These are phyloP conservation scores for Pseudopyrenochaeta lycopersici DNA, from an alignment of 2,329 filamentous ascomycete species.

Conservation along the genomic window DNA sequence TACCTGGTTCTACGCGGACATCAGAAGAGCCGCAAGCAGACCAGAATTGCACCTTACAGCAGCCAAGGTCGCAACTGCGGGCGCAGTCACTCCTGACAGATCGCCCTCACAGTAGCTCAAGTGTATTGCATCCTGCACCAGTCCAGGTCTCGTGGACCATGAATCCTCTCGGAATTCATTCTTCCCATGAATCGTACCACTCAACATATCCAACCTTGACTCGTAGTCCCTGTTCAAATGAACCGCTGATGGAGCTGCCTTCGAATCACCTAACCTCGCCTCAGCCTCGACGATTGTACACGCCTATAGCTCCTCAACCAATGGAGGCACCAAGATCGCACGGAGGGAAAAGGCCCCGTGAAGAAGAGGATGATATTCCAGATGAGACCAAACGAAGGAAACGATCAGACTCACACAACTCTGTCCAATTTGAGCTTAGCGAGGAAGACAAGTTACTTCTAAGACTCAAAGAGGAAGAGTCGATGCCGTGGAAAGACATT, in stretches of 20 bases:
- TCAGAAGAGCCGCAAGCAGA: constrained; percentile 32
- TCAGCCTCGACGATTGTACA: constrained; percentile 53
- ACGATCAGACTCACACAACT: constrained; percentile 48
- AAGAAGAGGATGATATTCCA: constrained; percentile 47
- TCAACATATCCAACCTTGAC: constrained; percentile 29
- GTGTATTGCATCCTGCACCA: constrained; percentile 50
- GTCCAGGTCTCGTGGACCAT: constrained; percentile 51
- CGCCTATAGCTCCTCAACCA: constrained; percentile 56
- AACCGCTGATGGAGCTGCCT: constrained; percentile 39
- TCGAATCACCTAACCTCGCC: constrained; percentile 42
- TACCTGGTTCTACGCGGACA: constrained; percentile 25
- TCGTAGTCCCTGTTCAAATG: constrained; percentile 44
- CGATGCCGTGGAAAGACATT: constrained; percentile 65
- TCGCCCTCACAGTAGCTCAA: constrained; percentile 55
- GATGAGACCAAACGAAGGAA: constrained; percentile 52
- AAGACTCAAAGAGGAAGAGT: constrained; percentile 61
- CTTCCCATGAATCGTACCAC: constrained; percentile 44
- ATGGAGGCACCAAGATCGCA: constrained; percentile 39
- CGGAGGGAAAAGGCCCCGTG: constrained; percentile 47
- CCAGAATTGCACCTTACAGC: constrained; percentile 9
- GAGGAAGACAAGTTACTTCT: constrained; percentile 62
- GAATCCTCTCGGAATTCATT: constrained; percentile 53
- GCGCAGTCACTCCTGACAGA: constrained; percentile 22
- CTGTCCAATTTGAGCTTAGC: constrained; percentile 52
- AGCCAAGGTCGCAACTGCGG: constrained; percentile 16